A percentile compares a stretch with the other conserved stretches of the same genome.
These are phyloP conservation scores for Hyphopichia fennica DNA, from an alignment of 1,139 yeast genomes.

Conservation along the genomic window DNA sequence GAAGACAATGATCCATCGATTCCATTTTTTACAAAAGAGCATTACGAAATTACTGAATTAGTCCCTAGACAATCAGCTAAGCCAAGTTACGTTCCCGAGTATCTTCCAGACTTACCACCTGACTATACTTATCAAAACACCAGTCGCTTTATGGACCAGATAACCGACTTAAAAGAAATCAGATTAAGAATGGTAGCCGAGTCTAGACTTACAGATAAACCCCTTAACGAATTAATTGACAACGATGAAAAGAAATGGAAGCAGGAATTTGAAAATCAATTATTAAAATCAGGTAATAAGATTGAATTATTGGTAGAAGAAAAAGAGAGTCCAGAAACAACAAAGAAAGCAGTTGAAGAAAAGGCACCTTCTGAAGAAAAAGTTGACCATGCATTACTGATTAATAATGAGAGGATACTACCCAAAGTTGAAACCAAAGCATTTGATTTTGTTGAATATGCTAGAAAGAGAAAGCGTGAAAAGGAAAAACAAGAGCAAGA, in stretches of 20 bases:
- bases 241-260: conserved; percentile 40
- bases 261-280: conserved; percentile 24
- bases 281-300: conserved; percentile 10
- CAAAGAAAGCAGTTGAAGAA: conserved; percentile 17
- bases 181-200: conserved; percentile 75
- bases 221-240: conserved; percentile 60
- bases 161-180: conserved; percentile 72
- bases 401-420: neutral
- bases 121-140: conserved; percentile 86
- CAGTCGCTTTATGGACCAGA: conserved; percentile 59
- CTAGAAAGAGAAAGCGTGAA: conserved; percentile 42
- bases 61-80: conserved; percentile 53
- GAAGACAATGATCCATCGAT: conserved; percentile 31
- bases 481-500: conserved; percentile 17
- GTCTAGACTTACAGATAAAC: conserved; percentile 75
- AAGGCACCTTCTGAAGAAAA: too few relatives aligned
- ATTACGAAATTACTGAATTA: conserved; percentile 49
- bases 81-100: conserved; percentile 63
- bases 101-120: conserved; percentile 88
- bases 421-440: conserved; percentile 14
- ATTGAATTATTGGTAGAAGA: conserved; percentile 14
- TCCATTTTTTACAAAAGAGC: conserved; percentile 46
- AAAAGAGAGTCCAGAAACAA: conserved; percentile 9
- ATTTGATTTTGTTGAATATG: conserved; percentile 59
- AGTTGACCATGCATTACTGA: conserved; percentile 5